Percentiles rank a stretch among this genome's conserved stretches.
Conservation (phyloP, 2,329 filamentous ascomycete species). For the Colletotrichum liriopes region DNA sequence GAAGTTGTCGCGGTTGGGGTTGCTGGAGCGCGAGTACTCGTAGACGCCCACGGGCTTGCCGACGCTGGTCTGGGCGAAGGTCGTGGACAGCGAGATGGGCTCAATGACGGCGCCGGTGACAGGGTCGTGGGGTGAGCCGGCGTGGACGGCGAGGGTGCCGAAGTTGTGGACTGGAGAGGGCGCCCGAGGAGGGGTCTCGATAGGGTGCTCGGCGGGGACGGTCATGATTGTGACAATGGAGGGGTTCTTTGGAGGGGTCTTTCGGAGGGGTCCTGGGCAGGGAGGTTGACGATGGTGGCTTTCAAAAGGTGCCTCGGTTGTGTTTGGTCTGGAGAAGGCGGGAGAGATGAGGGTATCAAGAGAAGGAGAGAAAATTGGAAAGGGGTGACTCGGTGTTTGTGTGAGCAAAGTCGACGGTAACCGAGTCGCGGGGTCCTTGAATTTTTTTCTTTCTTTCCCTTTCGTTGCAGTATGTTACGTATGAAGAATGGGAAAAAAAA, state of each 20-base stretch:
- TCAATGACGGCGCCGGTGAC: constrained; percentile 96
- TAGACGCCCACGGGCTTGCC: constrained; percentile 90
- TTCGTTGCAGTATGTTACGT: constrained; percentile 27
- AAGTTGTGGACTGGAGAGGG: constrained; percentile 84
- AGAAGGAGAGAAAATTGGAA: constrained; percentile 5
- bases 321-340: neutral
- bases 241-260: constrained; percentile 3
- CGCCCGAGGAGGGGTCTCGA: constrained; percentile 47
- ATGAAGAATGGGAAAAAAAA: neutral
- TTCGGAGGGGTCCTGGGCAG: constrained; percentile 1
- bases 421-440: constrained; percentile 35
- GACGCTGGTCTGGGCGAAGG: constrained; percentile 91
- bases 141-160: constrained; percentile 95
- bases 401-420: constrained; percentile 33
- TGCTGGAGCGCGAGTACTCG: constrained; percentile 94
- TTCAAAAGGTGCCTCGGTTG: neutral
- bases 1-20: constrained; percentile 96
- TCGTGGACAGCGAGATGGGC: constrained; percentile 95
- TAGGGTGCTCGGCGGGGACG: constrained; percentile 51
- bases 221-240: constrained; percentile 47
- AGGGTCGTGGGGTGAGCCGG: constrained; percentile 91
- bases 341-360: constrained; percentile 4
- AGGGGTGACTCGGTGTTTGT: constrained; percentile 10
- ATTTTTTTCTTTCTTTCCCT: constrained; percentile 14
- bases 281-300: neutral